phyloP scores from a whole-genome alignment of 1,284 basidiomycete genomes.

The Cerrena zonata region DNA sequence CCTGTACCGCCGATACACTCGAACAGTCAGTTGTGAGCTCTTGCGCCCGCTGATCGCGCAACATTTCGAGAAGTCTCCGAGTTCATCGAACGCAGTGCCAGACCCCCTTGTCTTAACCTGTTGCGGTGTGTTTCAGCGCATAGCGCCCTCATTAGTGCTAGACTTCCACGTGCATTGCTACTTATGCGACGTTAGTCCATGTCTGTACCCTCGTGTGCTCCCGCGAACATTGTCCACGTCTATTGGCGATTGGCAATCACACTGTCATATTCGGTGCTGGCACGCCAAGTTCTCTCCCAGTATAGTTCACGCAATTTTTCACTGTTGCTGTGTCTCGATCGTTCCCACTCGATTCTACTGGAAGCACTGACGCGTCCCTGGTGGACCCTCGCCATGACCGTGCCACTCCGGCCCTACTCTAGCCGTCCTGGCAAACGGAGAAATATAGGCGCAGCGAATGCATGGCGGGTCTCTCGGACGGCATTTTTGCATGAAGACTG shows the following conservation, averaged over 20 bases:
- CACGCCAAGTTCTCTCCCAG: neutral
- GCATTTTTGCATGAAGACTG: neutral
- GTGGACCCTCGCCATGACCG: neutral
- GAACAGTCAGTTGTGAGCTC: neutral
- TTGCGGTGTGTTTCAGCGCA: neutral
- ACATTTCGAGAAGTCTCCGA: neutral
- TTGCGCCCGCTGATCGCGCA: neutral
- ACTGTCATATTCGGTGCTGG: no score
- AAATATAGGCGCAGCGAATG: no score
- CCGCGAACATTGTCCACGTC: neutral
- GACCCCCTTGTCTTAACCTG: neutral
- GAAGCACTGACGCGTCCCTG: neutral
- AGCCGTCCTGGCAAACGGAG: no score
- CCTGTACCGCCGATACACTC: neutral
- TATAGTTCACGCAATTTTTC: no score
- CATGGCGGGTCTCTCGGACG: no score
- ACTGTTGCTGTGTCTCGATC: neutral
- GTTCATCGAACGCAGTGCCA: neutral
- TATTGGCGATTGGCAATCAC: neutral
- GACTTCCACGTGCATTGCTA: neutral
- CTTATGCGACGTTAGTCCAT: constrained; percentile 7
- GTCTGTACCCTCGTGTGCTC: constrained; percentile 7
- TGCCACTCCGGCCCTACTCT: neutral
- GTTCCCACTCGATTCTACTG: neutral
- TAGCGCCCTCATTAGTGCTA: neutral